These are phyloP conservation scores for Ophiocordyceps camponoti-leonardi DNA, from an alignment of 2,329 filamentous ascomycete species.

Conservation along the genomic window DNA sequence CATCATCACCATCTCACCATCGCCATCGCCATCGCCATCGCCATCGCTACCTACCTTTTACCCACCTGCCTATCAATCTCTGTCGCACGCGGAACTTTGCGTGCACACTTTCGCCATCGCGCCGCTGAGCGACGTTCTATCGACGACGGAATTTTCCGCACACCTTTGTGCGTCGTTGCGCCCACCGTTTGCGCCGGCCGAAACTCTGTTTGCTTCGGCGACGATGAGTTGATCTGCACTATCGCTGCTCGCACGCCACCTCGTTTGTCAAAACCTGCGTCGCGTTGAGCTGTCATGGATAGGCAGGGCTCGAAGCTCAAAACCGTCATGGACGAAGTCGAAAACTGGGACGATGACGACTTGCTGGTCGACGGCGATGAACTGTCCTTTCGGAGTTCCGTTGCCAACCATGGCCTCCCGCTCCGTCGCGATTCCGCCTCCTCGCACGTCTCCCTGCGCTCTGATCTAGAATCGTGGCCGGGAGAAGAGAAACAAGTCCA, in stretches of 20 bases:
- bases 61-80: neutral
- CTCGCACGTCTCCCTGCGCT: slow-evolving; percentile 65
- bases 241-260: neutral
- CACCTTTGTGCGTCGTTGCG: slow-evolving; percentile 5
- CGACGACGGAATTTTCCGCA: neutral
- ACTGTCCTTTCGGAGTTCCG: slow-evolving; percentile 38
- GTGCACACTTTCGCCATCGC: too few species aligned
- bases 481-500: slow-evolving; percentile 79
- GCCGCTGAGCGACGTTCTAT: neutral
- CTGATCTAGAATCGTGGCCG: slow-evolving; percentile 58
- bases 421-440: slow-evolving; percentile 62
- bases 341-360: slow-evolving; percentile 68
- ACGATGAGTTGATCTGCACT: neutral
- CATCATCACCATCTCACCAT: slow-evolving; percentile 1
- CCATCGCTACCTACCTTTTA: too few species aligned
- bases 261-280: neutral
- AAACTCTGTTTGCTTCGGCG: neutral
- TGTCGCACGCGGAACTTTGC: too few species aligned
- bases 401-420: slow-evolving; percentile 13
- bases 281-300: slow-evolving; percentile 27
- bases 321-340: slow-evolving; percentile 43
- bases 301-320: slow-evolving; percentile 35
- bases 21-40: neutral
- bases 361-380: slow-evolving; percentile 54
- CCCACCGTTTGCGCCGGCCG: neutral